Conservation (phyloP, 495 filamentous ascomycete genomes). For the Aspergillus avenaceus region DNA sequence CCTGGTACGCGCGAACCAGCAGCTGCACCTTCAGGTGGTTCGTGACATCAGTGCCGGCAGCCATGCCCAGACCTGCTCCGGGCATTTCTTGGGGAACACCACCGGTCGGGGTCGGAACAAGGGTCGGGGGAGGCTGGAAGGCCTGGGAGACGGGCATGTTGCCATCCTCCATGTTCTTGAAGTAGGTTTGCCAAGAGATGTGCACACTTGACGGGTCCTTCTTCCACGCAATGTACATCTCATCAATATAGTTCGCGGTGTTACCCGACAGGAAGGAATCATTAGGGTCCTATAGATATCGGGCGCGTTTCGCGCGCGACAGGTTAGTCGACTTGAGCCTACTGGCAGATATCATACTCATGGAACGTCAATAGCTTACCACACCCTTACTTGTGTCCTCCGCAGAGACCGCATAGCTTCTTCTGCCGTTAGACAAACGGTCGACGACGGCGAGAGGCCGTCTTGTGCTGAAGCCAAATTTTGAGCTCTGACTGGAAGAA, state of each 20-base stretch:
- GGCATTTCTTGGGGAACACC: conserved; percentile 74
- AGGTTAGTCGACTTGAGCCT: conserved; percentile 22
- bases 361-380: conserved; percentile 23
- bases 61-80: conserved; percentile 60
- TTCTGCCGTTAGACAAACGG: conserved; percentile 31
- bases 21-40: conserved; percentile 99
- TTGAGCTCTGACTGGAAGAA: conserved; percentile 36
- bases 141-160: conserved; percentile 96
- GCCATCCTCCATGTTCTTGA: conserved; percentile 97
- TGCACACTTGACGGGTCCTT: conserved; percentile 89
- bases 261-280: conserved; percentile 94
- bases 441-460: conserved; percentile 40
- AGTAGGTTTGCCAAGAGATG: conserved; percentile 98
- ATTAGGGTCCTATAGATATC: conserved; percentile 62
- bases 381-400: conserved; percentile 32
- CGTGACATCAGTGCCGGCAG: conserved; percentile 76
- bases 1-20: conserved; percentile 93
- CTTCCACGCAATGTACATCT: conserved; percentile 99
- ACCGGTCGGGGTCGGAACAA: conserved; percentile 74
- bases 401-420: conserved; percentile 54
- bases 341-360: background rate
- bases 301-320: background rate
- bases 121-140: conserved; percentile 89
- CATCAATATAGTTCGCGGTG: conserved; percentile 97
- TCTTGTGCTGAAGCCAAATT: conserved; percentile 39